Conservation (phyloP, 2,329 filamentous ascomycete genomes). For the Phialophora tarda region DNA sequence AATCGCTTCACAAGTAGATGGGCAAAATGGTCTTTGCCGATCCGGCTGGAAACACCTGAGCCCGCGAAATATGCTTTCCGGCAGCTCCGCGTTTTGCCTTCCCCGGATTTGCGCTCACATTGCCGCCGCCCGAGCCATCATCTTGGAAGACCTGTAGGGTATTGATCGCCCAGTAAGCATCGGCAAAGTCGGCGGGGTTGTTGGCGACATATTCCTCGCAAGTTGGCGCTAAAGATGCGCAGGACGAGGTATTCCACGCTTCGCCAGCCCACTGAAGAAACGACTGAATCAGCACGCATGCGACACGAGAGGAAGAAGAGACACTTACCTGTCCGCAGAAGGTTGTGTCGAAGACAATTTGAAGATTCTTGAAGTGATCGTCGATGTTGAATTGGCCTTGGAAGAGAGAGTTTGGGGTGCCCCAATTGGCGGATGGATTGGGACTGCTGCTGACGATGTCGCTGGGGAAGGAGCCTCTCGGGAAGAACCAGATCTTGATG, state of each 20-base stretch:
- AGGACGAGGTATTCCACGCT: conserved; percentile 47
- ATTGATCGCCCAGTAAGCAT: conserved; percentile 76
- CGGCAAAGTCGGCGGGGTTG: conserved; percentile 69
- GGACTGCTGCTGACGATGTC: conserved; percentile 54
- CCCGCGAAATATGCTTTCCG: background rate
- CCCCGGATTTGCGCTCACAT: conserved; percentile 1
- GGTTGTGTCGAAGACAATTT: conserved; percentile 58
- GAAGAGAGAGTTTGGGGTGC: conserved; percentile 54
- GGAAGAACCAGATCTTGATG: conserved; percentile 74
- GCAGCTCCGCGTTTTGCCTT: conserved; percentile 10
- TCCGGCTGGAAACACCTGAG: conserved; percentile 8
- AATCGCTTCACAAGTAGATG: conserved; percentile 15
- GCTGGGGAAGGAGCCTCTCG: conserved; percentile 51
- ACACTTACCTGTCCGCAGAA: conserved; percentile 56
- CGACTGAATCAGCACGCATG: conserved; percentile 6
- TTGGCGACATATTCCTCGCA: conserved; percentile 74
- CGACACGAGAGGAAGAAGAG: background rate
- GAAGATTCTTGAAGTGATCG: conserved; percentile 51
- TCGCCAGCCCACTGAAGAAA: conserved; percentile 33
- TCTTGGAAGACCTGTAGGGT: conserved; percentile 68
- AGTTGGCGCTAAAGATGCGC: conserved; percentile 63
- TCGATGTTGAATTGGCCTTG: conserved; percentile 48
- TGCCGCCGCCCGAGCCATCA: conserved; percentile 21
- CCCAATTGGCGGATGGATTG: conserved; percentile 52
- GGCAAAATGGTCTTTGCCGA: conserved; percentile 16